Conservation (phyloP, 2,329 filamentous ascomycete species). For the Pseudogymnoascus sp. region DNA sequence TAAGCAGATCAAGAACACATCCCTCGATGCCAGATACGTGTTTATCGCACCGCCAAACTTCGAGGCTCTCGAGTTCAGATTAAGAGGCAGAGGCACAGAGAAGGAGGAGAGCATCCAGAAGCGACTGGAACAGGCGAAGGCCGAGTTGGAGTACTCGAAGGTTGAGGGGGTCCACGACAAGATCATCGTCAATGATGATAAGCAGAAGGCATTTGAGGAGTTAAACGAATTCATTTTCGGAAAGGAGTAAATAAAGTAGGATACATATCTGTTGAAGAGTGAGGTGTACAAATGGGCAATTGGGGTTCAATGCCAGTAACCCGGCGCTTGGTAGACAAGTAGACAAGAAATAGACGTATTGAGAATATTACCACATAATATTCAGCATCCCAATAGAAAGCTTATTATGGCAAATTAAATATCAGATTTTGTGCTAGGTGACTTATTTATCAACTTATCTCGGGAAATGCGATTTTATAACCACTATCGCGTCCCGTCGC, state of each 20-base stretch:
- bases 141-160: conserved; percentile 66
- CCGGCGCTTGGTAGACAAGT: background rate
- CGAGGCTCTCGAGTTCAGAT: conserved; percentile 62
- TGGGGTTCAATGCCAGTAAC: background rate
- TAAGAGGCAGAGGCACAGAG: conserved; percentile 72
- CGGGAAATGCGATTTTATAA: background rate
- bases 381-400: background rate
- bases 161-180: conserved; percentile 57
- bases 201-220: conserved; percentile 47
- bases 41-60: conserved; percentile 76
- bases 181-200: conserved; percentile 57
- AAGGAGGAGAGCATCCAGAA: conserved; percentile 61
- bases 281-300: background rate
- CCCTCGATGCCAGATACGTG: conserved; percentile 67
- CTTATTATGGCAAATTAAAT: background rate
- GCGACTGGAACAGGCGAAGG: conserved; percentile 60
- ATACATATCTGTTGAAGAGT: background rate
- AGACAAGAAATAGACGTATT: background rate
- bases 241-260: background rate
- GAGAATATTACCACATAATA: background rate
- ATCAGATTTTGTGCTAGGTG: background rate
- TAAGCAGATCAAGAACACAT: conserved; percentile 78
- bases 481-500: background rate
- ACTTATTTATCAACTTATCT: background rate
- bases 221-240: conserved; percentile 42